A percentile compares a stretch with the other conserved stretches of the same genome.
Conservation (phyloP, 106 monocot genomes). For the Iris macrosiphon region DNA sequence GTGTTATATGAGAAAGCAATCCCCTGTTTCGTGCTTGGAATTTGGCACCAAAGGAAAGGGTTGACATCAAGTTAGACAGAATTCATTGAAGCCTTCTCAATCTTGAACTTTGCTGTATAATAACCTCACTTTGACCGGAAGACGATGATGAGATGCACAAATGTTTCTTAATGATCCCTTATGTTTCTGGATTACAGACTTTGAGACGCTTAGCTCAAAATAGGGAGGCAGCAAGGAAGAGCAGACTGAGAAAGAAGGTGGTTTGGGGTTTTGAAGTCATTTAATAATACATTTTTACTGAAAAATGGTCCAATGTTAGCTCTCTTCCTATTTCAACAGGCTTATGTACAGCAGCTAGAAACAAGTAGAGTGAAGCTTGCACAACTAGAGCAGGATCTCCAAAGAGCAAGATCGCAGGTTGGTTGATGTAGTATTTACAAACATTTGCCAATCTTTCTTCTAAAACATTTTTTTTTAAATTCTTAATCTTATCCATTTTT, state of each 20-base stretch:
- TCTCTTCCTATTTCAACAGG: conserved; percentile 21
- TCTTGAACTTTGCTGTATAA: neutral
- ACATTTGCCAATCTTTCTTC: neutral
- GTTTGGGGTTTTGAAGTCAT: neutral
- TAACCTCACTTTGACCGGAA: too few relatives aligned
- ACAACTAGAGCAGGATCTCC: conserved; percentile 71
- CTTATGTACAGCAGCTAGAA: conserved; percentile 76
- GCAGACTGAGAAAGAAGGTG: conserved; percentile 75
- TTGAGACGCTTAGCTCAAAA: conserved; percentile 68
- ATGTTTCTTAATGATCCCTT: too few relatives aligned
- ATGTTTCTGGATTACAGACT: conserved; percentile 45
- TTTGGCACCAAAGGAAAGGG: too few relatives aligned
- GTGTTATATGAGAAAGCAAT: too few relatives aligned
- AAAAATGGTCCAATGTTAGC: neutral
- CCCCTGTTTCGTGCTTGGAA: too few relatives aligned
- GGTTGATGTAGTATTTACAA: neutral
- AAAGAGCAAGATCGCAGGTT: conserved; percentile 74
- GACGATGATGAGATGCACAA: too few relatives aligned
- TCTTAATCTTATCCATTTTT: neutral
- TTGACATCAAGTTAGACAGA: too few relatives aligned
- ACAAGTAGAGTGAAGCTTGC: conserved; percentile 49
- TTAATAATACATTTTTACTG: neutral
- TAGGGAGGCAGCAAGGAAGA: conserved; percentile 76
- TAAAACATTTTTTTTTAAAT: neutral
- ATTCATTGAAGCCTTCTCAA: neutral